Evolutionary conservation across 257 asterid genomes (phyloP).

Genomic region (Lavandula angustifolia): DNA sequence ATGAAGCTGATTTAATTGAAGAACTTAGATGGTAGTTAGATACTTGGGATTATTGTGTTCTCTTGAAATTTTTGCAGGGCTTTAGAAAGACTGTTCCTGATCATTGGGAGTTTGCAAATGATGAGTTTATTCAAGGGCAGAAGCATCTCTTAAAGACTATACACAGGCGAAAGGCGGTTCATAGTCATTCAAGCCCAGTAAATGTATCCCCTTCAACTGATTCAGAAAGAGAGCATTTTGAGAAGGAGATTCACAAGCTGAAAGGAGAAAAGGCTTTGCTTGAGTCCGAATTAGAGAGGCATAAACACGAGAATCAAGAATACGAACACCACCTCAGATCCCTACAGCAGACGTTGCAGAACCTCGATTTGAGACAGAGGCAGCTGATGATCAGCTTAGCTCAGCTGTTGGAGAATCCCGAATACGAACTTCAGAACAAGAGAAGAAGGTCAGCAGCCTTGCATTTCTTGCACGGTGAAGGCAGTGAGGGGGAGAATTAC

Average conservation of each 20-base stretch:
- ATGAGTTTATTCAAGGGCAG: slow-evolving; percentile 77
- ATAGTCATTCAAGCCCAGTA: slow-evolving; percentile 76
- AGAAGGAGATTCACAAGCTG: slow-evolving; percentile 66
- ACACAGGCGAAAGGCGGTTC: slow-evolving; percentile 79
- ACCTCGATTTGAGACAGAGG: slow-evolving; percentile 59
- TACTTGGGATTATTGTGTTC: background rate
- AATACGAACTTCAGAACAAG: slow-evolving; percentile 43
- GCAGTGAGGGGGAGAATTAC: slow-evolving; percentile 27
- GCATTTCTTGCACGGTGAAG: slow-evolving; percentile 49
- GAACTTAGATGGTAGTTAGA: too few relatives aligned
- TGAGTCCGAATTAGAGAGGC: slow-evolving; percentile 57
- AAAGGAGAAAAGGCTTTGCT: slow-evolving; percentile 58
- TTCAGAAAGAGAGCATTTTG: slow-evolving; percentile 60
- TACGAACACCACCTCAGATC: slow-evolving; percentile 48
- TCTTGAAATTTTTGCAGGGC: slow-evolving; percentile 47
- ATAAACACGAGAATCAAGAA: slow-evolving; percentile 52
- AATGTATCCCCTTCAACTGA: slow-evolving; percentile 46
- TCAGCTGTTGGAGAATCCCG: slow-evolving; percentile 53
- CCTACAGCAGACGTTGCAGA: slow-evolving; percentile 53
- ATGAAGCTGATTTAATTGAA: too few relatives aligned
- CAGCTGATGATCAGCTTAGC: slow-evolving; percentile 49
- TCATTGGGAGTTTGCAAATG: slow-evolving; percentile 95
- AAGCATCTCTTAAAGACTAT: slow-evolving; percentile 70
- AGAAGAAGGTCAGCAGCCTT: slow-evolving; percentile 62
- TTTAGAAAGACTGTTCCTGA: slow-evolving; percentile 88